Evolutionary conservation across 208 protist genomes (phyloP).

Genomic region (Acanthamoeba sp.): DNA sequence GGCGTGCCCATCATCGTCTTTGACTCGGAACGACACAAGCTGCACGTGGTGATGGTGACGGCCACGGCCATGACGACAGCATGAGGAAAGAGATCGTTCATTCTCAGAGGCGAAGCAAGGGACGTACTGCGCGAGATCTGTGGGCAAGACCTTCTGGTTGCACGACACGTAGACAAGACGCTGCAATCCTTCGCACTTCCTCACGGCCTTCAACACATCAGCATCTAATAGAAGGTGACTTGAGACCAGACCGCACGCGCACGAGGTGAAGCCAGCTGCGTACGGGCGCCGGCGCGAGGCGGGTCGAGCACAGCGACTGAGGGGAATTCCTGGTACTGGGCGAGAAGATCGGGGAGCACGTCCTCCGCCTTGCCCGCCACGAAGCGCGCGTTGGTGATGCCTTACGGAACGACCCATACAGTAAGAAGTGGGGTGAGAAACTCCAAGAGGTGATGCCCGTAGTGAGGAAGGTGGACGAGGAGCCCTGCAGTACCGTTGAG

Average conservation of each 20-base stretch:
- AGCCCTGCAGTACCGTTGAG: slow-evolving; percentile 85
- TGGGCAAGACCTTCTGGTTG: slow-evolving; percentile 83
- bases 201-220: slow-evolving; percentile 95
- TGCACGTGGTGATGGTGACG: not conserved
- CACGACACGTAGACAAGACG: slow-evolving; percentile 97
- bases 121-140: slow-evolving; percentile 16
- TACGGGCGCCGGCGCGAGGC: slow-evolving; percentile 89
- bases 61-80: not conserved
- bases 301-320: slow-evolving; percentile 89
- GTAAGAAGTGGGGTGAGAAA: too few relatives aligned
- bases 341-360: slow-evolving; percentile 83
- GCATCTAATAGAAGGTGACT: slow-evolving; percentile 70
- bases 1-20: slow-evolving; percentile 88
- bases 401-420: too few relatives aligned
- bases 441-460: too few relatives aligned
- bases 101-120: not conserved
- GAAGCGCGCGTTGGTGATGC: slow-evolving; percentile 93
- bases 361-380: slow-evolving; percentile 95
- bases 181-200: slow-evolving; percentile 91
- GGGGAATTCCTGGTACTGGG: slow-evolving; percentile 83
- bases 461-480: not conserved
- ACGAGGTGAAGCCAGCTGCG: not conserved
- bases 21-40: slow-evolving; percentile 83
- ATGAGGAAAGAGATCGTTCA: not conserved
- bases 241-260: not conserved